Conservation (phyloP, 805 yeast genomes). For the Yamadazyma sp. region DNA sequence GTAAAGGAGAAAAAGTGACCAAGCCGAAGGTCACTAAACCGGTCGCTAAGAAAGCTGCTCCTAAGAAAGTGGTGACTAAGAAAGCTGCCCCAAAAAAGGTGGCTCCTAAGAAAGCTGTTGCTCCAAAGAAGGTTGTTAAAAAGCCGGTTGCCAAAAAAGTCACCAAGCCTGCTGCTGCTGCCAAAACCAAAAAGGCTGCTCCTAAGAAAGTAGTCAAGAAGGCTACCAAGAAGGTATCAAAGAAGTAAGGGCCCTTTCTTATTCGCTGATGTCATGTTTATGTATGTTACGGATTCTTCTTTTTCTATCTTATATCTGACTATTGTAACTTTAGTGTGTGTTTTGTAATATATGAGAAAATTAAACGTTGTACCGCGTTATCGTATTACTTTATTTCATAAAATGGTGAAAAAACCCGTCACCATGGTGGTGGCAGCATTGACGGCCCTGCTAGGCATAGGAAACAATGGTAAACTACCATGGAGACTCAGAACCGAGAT, state of each 20-base stretch:
- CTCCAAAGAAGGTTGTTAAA: conserved; percentile 1
- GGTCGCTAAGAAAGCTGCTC: conserved; percentile 14
- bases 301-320: conserved; percentile 3
- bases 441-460: conserved; percentile 80
- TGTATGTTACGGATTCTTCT: conserved; percentile 8
- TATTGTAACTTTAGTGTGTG: conserved; percentile 6
- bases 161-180: neutral
- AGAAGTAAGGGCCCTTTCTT: conserved; percentile 6
- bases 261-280: conserved; percentile 4
- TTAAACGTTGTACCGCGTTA: conserved; percentile 9
- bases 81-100: conserved; percentile 16
- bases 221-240: conserved; percentile 12
- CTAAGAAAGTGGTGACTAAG: conserved; percentile 12
- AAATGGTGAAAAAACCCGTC: conserved; percentile 17
- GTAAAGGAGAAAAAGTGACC: conserved; percentile 42
- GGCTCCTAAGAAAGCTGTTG: conserved; percentile 23
- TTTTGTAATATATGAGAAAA: conserved; percentile 10
- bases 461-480: conserved; percentile 76
- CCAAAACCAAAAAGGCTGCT: neutral
- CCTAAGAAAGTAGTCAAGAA: conserved; percentile 14
- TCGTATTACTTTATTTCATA: neutral
- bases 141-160: conserved; percentile 6
- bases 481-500: conserved; percentile 87
- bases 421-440: conserved; percentile 82
- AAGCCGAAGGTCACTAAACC: conserved; percentile 26